Percentiles rank a stretch among this genome's conserved stretches.
Evolutionary conservation across 2,329 filamentous ascomycete species (phyloP).

Genomic region (Colletotrichum euphorbiae): DNA sequence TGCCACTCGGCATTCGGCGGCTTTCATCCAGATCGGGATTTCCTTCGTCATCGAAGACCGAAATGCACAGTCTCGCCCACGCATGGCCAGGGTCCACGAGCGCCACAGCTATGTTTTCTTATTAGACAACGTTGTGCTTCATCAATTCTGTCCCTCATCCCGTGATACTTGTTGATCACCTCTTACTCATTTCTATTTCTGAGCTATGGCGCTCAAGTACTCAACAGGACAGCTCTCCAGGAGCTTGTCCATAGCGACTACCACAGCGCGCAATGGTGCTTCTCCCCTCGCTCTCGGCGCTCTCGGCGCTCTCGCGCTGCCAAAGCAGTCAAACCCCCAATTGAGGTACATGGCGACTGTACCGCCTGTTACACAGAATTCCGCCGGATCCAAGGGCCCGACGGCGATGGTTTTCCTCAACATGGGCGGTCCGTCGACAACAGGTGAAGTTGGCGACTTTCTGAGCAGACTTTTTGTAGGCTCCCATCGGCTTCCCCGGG

Average conservation of each 20-base stretch:
- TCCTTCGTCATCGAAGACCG: conserved; percentile 37
- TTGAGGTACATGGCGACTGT: conserved; percentile 69
- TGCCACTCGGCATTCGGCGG: conserved; percentile 19
- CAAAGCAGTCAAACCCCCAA: conserved; percentile 51
- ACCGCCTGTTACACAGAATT: conserved; percentile 84
- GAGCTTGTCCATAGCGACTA: conserved; percentile 41
- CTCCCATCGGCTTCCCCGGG: conserved; percentile 32
- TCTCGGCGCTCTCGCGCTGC: conserved; percentile 43
- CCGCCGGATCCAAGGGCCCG: conserved; percentile 77
- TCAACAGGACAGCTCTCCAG: conserved; percentile 52
- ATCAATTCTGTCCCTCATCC: neutral
- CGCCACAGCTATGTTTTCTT: conserved; percentile 27
- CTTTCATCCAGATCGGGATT: conserved; percentile 36
- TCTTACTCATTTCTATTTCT: neutral
- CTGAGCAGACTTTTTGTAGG: conserved; percentile 91
- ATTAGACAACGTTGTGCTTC: conserved; percentile 10
- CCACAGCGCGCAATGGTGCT: conserved; percentile 38
- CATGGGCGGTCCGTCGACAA: conserved; percentile 95
- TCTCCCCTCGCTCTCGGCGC: conserved; percentile 39
- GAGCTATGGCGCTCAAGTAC: conserved; percentile 55
- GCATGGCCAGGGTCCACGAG: conserved; percentile 26
- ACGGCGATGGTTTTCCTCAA: conserved; percentile 99
- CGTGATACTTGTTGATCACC: neutral
- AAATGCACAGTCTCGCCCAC: conserved; percentile 25
- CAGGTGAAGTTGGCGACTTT: conserved; percentile 89